Percentiles rank a stretch among this genome's conserved stretches.
These are phyloP conservation scores for Beauveria scarabaeidicola DNA, from an alignment of 2,329 filamentous ascomycete species.

Conservation along the genomic window DNA sequence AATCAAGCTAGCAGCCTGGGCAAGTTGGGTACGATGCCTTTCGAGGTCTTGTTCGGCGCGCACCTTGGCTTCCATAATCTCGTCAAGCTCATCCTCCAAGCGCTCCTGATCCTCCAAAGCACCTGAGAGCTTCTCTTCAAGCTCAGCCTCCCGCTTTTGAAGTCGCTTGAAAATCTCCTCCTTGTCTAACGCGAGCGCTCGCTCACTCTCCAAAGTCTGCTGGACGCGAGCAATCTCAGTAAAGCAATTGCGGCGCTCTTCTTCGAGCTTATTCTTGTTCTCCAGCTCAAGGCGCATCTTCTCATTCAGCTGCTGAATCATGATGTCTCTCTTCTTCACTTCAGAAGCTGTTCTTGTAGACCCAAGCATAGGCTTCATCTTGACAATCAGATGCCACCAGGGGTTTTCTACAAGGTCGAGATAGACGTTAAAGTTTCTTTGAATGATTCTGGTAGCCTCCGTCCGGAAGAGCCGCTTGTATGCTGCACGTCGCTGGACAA, in stretches of 20 bases:
- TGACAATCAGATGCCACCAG: slow-evolving; percentile 93
- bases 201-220: slow-evolving; percentile 89
- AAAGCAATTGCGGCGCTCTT: slow-evolving; percentile 81
- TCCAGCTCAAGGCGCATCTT: slow-evolving; percentile 71
- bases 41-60: slow-evolving; percentile 79
- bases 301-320: slow-evolving; percentile 78
- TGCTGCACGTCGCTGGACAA: slow-evolving; percentile 76
- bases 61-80: slow-evolving; percentile 80
- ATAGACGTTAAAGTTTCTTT: slow-evolving; percentile 89
- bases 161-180: slow-evolving; percentile 98
- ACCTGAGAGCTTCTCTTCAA: slow-evolving; percentile 85
- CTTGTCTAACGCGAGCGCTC: slow-evolving; percentile 91
- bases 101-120: slow-evolving; percentile 91
- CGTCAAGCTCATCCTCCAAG: slow-evolving; percentile 87
- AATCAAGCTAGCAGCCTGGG: slow-evolving; percentile 86
- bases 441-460: slow-evolving; percentile 90
- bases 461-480: slow-evolving; percentile 91
- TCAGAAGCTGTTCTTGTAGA: slow-evolving; percentile 86
- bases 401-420: slow-evolving; percentile 82
- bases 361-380: slow-evolving; percentile 91
- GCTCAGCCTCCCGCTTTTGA: slow-evolving; percentile 80
- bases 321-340: slow-evolving; percentile 89
- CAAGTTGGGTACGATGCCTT: slow-evolving; percentile 68
- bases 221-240: slow-evolving; percentile 83
- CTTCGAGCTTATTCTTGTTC: slow-evolving; percentile 73